phyloP scores from a whole-genome alignment of 345 rosid genomes.

The Populus euphratica region DNA sequence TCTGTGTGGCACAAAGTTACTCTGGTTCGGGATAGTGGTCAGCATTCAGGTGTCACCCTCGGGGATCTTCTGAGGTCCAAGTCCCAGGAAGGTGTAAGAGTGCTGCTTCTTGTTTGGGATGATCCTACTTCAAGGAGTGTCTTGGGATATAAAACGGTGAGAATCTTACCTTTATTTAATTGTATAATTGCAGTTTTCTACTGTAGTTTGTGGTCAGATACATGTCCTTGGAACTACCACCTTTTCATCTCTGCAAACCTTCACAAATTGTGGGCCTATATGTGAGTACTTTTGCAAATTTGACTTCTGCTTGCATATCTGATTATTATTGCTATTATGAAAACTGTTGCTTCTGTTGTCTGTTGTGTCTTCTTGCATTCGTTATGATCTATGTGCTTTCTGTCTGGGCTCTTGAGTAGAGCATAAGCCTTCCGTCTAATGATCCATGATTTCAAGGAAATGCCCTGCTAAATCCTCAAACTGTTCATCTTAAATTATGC shows the following conservation, averaged over 20 bases:
- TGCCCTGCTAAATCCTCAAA: background rate
- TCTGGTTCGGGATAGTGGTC: conserved; percentile 56
- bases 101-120: conserved; percentile 93
- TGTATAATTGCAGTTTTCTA: background rate
- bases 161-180: conserved; percentile 23
- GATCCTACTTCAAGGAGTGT: conserved; percentile 93
- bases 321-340: background rate
- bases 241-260: background rate
- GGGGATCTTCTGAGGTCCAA: conserved; percentile 82
- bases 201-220: conserved; percentile 3
- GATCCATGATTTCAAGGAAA: background rate
- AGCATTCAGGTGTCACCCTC: conserved; percentile 44
- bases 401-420: background rate
- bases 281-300: background rate
- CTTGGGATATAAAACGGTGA: conserved; percentile 77
- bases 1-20: conserved; percentile 89
- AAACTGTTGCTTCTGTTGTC: background rate
- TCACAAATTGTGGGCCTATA: background rate
- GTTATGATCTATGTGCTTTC: background rate
- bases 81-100: conserved; percentile 95
- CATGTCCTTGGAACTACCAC: background rate
- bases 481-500: background rate
- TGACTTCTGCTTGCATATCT: background rate
- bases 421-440: background rate
- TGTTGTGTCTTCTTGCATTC: background rate